Base-by-base conservation (phyloP, 345 rosid species). In the Cochlearia excelsa region DNA sequence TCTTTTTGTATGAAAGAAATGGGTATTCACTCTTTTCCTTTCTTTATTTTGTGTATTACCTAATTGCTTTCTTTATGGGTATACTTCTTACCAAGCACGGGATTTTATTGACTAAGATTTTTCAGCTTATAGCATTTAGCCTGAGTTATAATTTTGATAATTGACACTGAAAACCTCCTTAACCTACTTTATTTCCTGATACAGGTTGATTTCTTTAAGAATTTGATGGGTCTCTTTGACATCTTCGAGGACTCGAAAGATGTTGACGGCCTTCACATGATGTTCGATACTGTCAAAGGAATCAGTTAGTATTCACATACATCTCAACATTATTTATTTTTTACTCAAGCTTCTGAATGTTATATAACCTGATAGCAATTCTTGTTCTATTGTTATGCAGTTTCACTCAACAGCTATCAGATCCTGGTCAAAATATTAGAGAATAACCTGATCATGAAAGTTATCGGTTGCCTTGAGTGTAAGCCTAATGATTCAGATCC, bases 391-490 rank as follows among this genome's bases (percentile, higher is more conserved):
- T 63, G 54, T 43, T 57, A 23, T 55, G 83, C 88, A 93, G 99
- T 93, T 76, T 72, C 83, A 63, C 82, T 93, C 63, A 89, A 86
- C 65, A 89, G 77, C 69, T 75, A 79, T 75, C 88, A 79, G 75
- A 80, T 93, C 55, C 82, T 89, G 55, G 94, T 83, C 70, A 86
- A 77, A 77, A 77, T 89, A 54, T 82, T 87, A 54, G 94, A 84
- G 74, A 91, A 89, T 79, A 87, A 83, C 53, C 74, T 86, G 71
- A 81, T 93, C 74, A 82, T 93, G 89, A 88, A 89, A 67, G 71
- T 83, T 54, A 78, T 93, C 37, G 95, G 99, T 53, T 76, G 95
- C 61, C 97, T 93, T 8, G 99, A 89, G 80, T 83, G 99, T 93
- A 81, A 82, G 95, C 45, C 50, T 59, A 2, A 42, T 41, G 46